Base-by-base conservation (phyloP, 1,139 yeast genomes). In the Lodderomyces pseudojiufengensis region DNA sequence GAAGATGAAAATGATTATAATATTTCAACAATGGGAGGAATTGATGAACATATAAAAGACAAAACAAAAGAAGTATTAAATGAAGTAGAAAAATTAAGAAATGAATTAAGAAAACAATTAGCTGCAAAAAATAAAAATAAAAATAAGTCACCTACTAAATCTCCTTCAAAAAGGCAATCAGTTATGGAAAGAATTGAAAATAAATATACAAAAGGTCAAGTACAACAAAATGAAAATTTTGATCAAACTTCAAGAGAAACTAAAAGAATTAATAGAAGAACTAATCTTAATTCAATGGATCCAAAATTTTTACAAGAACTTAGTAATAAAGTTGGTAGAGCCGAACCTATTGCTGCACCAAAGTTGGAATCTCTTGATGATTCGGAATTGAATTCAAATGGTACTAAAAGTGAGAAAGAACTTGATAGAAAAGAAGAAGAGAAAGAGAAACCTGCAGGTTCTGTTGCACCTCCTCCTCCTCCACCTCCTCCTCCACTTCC, bases 291-390 rank as follows among this genome's bases (percentile, higher is more conserved):
- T 18, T 66, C 65, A 1, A 65, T 71, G 66, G 65, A 74, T 47
- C 79, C 84, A 8, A 56, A 68, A 31, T 80, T 77, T 55, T 63
- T 82, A 45, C 66, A 70, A 36, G 88, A 82, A 47, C 61, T 81
- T 43, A 65, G 74, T 15, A 57, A 69, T 8, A 79, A 76, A 48
- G 81, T 79, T 9, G 59, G 55, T 10, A 65, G 56, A 42, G 49
- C 62, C 5, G 59, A 61, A 4, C 55, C 73, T 1, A 61, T 65
- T 27, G 61, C 53, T 18, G 54, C 42, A 6, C 9, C 26, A 20
- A 41, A 36, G 12, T 2, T 14, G 3, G 23, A 22, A 10, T 5
- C 73, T 1, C 60, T 65, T 27, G 61, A 54, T 18, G 54, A 41
- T 8, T 9, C 26, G 18, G 41, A 36, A 3, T 2, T 14, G 3